phyloP scores from a whole-genome alignment of 2,329 filamentous ascomycete species.

The Epicoccum sorghinum region DNA sequence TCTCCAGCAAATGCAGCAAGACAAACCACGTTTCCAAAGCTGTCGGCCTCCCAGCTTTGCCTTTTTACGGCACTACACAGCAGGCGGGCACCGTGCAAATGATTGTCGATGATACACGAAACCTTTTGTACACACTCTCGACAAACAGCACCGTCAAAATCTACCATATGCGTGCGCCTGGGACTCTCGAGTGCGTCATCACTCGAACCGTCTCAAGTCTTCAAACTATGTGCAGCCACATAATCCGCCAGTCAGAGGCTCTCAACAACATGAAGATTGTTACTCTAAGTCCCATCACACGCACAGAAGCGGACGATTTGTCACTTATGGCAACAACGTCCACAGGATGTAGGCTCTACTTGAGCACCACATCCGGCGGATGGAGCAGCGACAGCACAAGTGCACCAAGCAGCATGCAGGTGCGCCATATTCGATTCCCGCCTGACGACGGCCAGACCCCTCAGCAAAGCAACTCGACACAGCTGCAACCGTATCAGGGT shows the following conservation, averaged over 20 bases:
- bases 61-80: constrained; percentile 32
- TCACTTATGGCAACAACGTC: constrained; percentile 90
- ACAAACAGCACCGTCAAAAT: constrained; percentile 87
- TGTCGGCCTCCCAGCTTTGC: constrained; percentile 63
- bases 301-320: constrained; percentile 78
- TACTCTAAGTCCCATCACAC: constrained; percentile 83
- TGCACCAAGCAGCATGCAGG: constrained; percentile 92
- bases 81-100: constrained; percentile 76
- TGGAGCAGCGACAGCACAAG: constrained; percentile 67
- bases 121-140: constrained; percentile 89
- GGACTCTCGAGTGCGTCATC: constrained; percentile 60
- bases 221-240: constrained; percentile 79
- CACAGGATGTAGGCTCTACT: constrained; percentile 87
- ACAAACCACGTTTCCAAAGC: constrained; percentile 82
- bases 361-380: constrained; percentile 84
- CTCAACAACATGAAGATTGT: constrained; percentile 73
- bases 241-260: constrained; percentile 75
- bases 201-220: constrained; percentile 60
- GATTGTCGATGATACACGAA: constrained; percentile 85
- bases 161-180: constrained; percentile 77
- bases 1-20: constrained; percentile 84
- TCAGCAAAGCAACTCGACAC: constrained; percentile 31
- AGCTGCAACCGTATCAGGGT: constrained; percentile 39
- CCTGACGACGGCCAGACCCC: constrained; percentile 56
- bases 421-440: constrained; percentile 96